These are phyloP conservation scores for Paraconiothyrium sp. DNA, from an alignment of 2,329 filamentous ascomycete species.

Conservation along the genomic window DNA sequence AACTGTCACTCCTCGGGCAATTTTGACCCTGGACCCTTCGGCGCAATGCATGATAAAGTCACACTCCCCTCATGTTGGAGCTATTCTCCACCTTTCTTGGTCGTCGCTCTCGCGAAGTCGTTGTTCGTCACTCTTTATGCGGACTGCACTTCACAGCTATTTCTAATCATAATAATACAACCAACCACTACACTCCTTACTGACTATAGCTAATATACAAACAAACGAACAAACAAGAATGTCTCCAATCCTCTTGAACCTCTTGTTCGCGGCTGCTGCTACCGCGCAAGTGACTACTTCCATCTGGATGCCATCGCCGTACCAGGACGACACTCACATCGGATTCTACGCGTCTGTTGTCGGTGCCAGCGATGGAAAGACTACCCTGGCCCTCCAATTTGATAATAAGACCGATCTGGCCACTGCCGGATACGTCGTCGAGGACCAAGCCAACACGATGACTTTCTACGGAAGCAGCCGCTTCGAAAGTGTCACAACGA, in stretches of 20 bases:
- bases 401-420: conserved; percentile 14
- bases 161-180: conserved; percentile 13
- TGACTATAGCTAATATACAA: not conserved
- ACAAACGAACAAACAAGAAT: conserved; percentile 23
- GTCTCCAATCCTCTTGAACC: conserved; percentile 31
- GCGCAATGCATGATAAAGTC: conserved; percentile 16
- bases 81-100: conserved; percentile 14
- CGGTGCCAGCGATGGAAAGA: conserved; percentile 28
- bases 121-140: conserved; percentile 21
- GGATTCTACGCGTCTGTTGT: conserved; percentile 36
- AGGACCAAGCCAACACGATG: conserved; percentile 19
- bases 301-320: conserved; percentile 36
- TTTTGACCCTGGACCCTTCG: conserved; percentile 9
- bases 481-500: conserved; percentile 19
- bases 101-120: conserved; percentile 12
- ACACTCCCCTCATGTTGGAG: conserved; percentile 14
- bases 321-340: conserved; percentile 14
- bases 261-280: conserved; percentile 33
- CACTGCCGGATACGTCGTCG: conserved; percentile 1
- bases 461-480: conserved; percentile 18
- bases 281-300: conserved; percentile 41
- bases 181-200: conserved; percentile 9
- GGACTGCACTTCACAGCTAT: conserved; percentile 6
- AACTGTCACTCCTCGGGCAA: conserved; percentile 8
- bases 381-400: conserved; percentile 27